Evolutionary conservation across 495 filamentous ascomycete species (phyloP).

Genomic region (Xylaria intraflava): DNA sequence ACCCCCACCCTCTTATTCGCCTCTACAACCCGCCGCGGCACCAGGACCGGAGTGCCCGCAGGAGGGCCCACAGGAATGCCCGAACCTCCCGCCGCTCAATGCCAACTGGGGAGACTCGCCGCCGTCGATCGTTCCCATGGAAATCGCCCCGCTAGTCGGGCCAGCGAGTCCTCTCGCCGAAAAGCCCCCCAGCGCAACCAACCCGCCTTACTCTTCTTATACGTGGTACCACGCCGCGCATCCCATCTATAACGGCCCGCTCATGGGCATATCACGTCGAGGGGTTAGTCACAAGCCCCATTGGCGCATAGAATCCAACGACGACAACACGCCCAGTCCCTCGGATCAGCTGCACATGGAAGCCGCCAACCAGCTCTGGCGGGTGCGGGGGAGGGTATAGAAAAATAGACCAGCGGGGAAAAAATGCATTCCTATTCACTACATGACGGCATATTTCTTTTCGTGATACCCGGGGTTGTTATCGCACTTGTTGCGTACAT

Average conservation of each 20-base stretch:
- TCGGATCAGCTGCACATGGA: slow-evolving; percentile 27
- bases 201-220: neutral
- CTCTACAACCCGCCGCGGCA: neutral
- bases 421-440: too few relatives aligned
- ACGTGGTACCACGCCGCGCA: slow-evolving; percentile 1
- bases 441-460: neutral
- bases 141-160: slow-evolving; percentile 17
- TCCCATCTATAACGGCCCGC: slow-evolving; percentile 20
- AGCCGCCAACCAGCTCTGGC: slow-evolving; percentile 19
- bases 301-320: neutral
- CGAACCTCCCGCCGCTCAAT: slow-evolving; percentile 18
- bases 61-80: too few relatives aligned
- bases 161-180: slow-evolving; percentile 24
- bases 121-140: slow-evolving; percentile 14
- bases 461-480: slow-evolving; percentile 4
- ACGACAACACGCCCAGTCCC: slow-evolving; percentile 26
- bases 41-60: neutral
- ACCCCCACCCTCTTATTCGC: neutral
- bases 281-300: slow-evolving; percentile 3
- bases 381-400: slow-evolving; percentile 2
- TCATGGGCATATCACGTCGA: slow-evolving; percentile 18
- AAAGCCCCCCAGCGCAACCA: neutral
- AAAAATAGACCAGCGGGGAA: neutral
- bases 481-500: too few relatives aligned
- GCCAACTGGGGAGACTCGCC: slow-evolving; percentile 16